These are phyloP conservation scores for Crithidia bombi DNA, from an alignment of 208 protist species.

Conservation along the genomic window DNA sequence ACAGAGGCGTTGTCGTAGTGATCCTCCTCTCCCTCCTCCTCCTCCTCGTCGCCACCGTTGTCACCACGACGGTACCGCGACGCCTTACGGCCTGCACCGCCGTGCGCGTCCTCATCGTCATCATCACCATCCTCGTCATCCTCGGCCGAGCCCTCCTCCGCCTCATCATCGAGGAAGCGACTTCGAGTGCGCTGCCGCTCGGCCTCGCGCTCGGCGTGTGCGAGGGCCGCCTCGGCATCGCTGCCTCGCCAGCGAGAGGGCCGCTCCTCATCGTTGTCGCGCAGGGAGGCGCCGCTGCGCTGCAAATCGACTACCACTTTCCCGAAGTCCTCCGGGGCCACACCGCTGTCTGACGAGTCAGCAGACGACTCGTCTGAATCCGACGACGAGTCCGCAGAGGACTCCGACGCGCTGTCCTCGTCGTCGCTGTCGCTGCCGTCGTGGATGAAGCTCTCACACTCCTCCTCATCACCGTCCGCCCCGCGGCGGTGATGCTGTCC, in stretches of 20 bases:
- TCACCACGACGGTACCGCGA: background rate
- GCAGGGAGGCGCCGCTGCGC: conserved; percentile 45
- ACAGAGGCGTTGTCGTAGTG: conserved; percentile 13
- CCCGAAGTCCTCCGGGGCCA: conserved; percentile 58
- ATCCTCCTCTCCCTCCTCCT: conserved; percentile 23
- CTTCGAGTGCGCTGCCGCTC: conserved; percentile 37
- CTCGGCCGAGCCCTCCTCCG: conserved; percentile 60
- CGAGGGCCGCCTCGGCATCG: conserved; percentile 44
- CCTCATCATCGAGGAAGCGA: conserved; percentile 84
- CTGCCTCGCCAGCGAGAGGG: conserved; percentile 67
- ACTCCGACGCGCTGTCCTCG: conserved; percentile 14
- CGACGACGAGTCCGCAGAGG: conserved; percentile 15
- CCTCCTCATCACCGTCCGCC: conserved; percentile 7
- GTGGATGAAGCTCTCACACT: conserved; percentile 37
- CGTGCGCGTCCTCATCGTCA: conserved; percentile 26
- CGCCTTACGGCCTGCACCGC: background rate
- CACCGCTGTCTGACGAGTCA: conserved; percentile 50
- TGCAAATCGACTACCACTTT: conserved; percentile 67
- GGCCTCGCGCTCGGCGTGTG: conserved; percentile 38
- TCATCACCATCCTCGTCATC: conserved; percentile 39
- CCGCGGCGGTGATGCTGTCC: background rate
- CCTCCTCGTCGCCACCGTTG: background rate
- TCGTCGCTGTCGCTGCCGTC: conserved; percentile 24
- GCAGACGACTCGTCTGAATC: conserved; percentile 19
- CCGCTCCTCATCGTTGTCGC: conserved; percentile 50